A percentile compares a stretch with the other conserved stretches of the same genome.
phyloP scores from a whole-genome alignment of 169 alveolate genomes.

The Blepharisma undulans region DNA sequence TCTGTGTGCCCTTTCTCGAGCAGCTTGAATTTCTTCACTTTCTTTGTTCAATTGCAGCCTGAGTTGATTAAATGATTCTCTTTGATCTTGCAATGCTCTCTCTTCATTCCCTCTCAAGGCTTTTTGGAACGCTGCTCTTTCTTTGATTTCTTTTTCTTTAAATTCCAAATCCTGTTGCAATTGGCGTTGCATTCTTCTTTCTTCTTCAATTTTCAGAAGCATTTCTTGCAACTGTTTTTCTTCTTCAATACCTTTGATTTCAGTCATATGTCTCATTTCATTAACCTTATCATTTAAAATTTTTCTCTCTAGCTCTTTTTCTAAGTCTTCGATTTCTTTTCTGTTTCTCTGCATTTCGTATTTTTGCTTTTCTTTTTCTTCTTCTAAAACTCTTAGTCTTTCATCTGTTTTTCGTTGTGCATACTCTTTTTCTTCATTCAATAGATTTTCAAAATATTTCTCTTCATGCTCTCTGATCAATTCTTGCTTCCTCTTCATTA shows the following conservation, averaged over 20 bases:
- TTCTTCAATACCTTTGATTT: neutral
- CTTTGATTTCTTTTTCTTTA: conserved; percentile 24
- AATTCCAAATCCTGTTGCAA: neutral
- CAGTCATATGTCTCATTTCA: conserved; percentile 4
- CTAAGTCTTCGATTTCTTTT: conserved; percentile 20
- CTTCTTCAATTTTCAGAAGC: conserved; percentile 29
- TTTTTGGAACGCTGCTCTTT: conserved; percentile 27
- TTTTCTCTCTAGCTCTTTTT: conserved; percentile 13
- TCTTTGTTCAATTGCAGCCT: neutral
- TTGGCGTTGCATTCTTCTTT: neutral
- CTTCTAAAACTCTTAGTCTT: neutral
- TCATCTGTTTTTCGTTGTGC: neutral
- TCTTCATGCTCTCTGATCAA: conserved; percentile 29
- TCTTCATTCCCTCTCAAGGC: conserved; percentile 8
- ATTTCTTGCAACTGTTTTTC: conserved; percentile 33
- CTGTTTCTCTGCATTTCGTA: neutral
- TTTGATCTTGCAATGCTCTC: neutral
- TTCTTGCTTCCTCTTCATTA: neutral
- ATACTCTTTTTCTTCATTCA: conserved; percentile 15
- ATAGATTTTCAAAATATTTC: neutral
- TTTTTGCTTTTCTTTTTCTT: conserved; percentile 20
- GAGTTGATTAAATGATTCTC: neutral
- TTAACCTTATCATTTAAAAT: conserved; percentile 3
- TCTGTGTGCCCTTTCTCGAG: neutral
- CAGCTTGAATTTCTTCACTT: neutral